Percentiles rank a stretch among this genome's conserved stretches.
Evolutionary conservation across 2,329 filamentous ascomycete genomes (phyloP).

Genomic region (Emergomyces africanus): DNA sequence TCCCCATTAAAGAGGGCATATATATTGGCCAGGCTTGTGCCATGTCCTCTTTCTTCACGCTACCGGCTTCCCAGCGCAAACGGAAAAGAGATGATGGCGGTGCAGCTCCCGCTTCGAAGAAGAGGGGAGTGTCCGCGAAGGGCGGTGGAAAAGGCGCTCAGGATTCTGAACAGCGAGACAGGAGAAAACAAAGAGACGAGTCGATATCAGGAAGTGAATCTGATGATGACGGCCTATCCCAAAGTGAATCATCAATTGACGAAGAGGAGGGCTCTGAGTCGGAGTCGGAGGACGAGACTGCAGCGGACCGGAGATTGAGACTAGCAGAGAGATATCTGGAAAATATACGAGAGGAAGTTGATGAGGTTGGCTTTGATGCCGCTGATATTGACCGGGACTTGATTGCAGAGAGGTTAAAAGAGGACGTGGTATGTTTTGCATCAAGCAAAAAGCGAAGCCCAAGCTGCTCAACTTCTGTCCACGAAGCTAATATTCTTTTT

Average conservation of each 20-base stretch:
- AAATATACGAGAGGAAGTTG: constrained; percentile 71
- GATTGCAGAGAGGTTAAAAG: constrained; percentile 77
- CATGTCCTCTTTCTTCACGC: constrained; percentile 96
- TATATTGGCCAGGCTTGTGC: neutral
- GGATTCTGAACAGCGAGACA: constrained; percentile 26
- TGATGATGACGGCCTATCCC: constrained; percentile 48
- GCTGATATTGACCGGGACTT: constrained; percentile 86
- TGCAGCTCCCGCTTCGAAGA: constrained; percentile 32
- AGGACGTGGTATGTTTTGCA: constrained; percentile 56
- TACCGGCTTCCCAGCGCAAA: constrained; percentile 78
- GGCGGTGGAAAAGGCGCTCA: constrained; percentile 29
- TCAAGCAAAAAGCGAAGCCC: neutral
- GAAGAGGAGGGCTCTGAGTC: constrained; percentile 40
- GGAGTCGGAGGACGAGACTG: constrained; percentile 66
- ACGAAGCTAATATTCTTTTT: neutral
- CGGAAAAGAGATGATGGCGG: constrained; percentile 55
- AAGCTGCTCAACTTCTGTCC: constrained; percentile 2
- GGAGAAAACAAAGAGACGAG: constrained; percentile 46
- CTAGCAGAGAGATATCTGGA: constrained; percentile 88
- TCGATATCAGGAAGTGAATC: constrained; percentile 79
- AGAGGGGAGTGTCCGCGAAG: constrained; percentile 29
- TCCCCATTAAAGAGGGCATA: neutral
- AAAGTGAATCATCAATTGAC: constrained; percentile 34
- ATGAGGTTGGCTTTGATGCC: constrained; percentile 81
- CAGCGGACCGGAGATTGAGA: constrained; percentile 71